Evolutionary conservation across 31 red algal genomes (phyloP).

Genomic region (Odonthalia washingtoniensis): DNA sequence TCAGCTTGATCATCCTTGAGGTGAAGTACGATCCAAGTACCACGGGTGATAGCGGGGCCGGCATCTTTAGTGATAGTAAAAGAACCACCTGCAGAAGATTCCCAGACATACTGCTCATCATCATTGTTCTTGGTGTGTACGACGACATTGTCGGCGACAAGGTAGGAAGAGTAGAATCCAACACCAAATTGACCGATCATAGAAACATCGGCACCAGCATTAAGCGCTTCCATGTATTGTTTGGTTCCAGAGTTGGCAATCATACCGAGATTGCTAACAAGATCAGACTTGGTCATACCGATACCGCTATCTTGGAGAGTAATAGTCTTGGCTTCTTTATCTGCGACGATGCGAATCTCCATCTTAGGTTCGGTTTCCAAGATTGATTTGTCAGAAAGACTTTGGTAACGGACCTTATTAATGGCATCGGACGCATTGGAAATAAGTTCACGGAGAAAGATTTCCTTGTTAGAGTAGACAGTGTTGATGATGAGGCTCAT

Average conservation of each 20-base stretch:
- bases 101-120: conserved; percentile 96
- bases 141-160: conserved; percentile 92
- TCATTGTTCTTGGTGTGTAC: conserved; percentile 99
- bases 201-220: conserved; percentile 92
- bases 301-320: conserved; percentile 94
- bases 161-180: conserved; percentile 97
- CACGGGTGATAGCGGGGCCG: conserved; percentile 75
- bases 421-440: conserved; percentile 98
- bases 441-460: conserved; percentile 98
- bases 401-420: conserved; percentile 97
- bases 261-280: conserved; percentile 84
- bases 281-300: conserved; percentile 88
- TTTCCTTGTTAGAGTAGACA: conserved; percentile 98
- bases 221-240: conserved; percentile 93
- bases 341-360: conserved; percentile 94
- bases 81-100: conserved; percentile 94
- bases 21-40: conserved; percentile 93
- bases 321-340: conserved; percentile 94
- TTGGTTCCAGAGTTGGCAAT: conserved; percentile 98
- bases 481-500: conserved; percentile 99
- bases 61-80: conserved; percentile 92
- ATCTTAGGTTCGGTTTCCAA: conserved; percentile 89
- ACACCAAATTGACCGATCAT: conserved; percentile 99
- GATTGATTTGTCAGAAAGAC: conserved; percentile 91
- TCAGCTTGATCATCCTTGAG: conserved; percentile 98